A percentile compares a stretch with the other conserved stretches of the same genome.
These are phyloP conservation scores for Mycena crocata DNA, from an alignment of 768 basidiomycete genomes.

Conservation along the genomic window DNA sequence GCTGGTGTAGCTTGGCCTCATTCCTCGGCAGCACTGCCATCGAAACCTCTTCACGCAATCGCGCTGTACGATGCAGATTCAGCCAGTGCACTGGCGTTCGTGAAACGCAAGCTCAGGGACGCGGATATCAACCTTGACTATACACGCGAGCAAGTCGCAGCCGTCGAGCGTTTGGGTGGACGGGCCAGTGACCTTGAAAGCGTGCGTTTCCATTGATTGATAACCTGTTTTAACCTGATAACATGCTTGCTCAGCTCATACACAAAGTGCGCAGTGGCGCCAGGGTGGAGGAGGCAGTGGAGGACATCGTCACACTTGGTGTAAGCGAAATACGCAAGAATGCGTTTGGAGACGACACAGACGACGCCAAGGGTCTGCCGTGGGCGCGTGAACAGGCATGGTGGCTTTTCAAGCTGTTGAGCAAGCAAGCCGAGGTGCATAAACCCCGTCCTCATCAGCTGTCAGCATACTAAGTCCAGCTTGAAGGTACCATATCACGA, in stretches of 20 bases:
- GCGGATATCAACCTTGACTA: constrained; percentile 65
- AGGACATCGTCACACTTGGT: constrained; percentile 86
- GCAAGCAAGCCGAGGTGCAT: constrained; percentile 72
- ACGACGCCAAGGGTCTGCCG: constrained; percentile 83
- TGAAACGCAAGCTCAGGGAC: constrained; percentile 81
- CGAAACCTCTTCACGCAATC: constrained; percentile 84
- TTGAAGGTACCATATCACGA: constrained; percentile 84
- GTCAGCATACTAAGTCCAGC: background rate
- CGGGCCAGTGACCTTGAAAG: constrained; percentile 90
- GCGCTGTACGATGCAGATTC: constrained; percentile 88
- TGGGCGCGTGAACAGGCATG: constrained; percentile 94
- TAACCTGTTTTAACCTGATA: background rate
- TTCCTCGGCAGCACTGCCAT: constrained; percentile 72
- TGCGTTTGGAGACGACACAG: constrained; percentile 92
- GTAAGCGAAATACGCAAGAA: constrained; percentile 89
- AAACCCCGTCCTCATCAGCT: constrained; percentile 34
- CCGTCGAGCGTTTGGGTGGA: constrained; percentile 86
- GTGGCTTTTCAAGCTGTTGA: constrained; percentile 80
- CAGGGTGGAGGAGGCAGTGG: constrained; percentile 82
- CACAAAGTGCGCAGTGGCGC: constrained; percentile 86
- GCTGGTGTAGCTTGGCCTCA: background rate
- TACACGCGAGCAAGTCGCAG: constrained; percentile 62
- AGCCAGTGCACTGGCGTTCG: constrained; percentile 81
- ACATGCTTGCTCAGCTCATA: constrained; percentile 62
- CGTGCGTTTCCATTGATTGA: constrained; percentile 55